These are phyloP conservation scores for Aspergillus latus DNA, from an alignment of 2,329 filamentous ascomycete species.

Conservation along the genomic window DNA sequence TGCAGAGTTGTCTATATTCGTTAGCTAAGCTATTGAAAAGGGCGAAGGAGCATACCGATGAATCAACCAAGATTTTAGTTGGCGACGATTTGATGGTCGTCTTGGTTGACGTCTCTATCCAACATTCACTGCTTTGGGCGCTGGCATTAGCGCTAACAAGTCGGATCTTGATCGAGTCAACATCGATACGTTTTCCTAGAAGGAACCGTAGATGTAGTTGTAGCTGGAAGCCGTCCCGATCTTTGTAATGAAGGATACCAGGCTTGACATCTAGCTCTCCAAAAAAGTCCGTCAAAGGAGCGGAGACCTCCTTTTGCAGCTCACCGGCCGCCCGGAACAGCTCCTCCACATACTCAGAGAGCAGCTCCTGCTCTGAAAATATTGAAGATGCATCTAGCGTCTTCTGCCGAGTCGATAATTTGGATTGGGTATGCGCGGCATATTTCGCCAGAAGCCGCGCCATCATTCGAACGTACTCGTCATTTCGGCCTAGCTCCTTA, in stretches of 20 bases:
- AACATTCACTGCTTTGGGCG: conserved; percentile 63
- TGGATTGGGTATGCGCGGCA: conserved; percentile 34
- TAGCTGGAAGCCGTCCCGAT: conserved; percentile 73
- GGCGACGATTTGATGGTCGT: conserved; percentile 57
- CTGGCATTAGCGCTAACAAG: conserved; percentile 52
- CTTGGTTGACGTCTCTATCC: conserved; percentile 54
- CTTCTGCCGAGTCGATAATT: conserved; percentile 32
- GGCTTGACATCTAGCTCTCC: conserved; percentile 66
- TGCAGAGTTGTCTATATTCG: conserved; percentile 45
- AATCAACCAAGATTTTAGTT: conserved; percentile 52
- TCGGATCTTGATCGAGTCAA: conserved; percentile 65
- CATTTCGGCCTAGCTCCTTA: conserved; percentile 69
- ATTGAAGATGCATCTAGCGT: conserved; percentile 32
- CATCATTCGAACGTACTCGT: conserved; percentile 75
- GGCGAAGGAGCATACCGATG: conserved; percentile 42
- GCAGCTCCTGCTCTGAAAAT: conserved; percentile 30
- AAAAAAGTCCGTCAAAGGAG: conserved; percentile 74
- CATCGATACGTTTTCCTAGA: conserved; percentile 66
- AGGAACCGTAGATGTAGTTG: conserved; percentile 69
- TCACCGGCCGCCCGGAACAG: conserved; percentile 50
- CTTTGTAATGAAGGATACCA: conserved; percentile 66
- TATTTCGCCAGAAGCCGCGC: conserved; percentile 61
- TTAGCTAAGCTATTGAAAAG: conserved; percentile 5
- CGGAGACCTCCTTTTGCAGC: conserved; percentile 62
- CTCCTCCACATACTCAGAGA: conserved; percentile 39